Evolutionary conservation across 768 basidiomycete species (phyloP).

Genomic region (Pleurotus pulmonarius): DNA sequence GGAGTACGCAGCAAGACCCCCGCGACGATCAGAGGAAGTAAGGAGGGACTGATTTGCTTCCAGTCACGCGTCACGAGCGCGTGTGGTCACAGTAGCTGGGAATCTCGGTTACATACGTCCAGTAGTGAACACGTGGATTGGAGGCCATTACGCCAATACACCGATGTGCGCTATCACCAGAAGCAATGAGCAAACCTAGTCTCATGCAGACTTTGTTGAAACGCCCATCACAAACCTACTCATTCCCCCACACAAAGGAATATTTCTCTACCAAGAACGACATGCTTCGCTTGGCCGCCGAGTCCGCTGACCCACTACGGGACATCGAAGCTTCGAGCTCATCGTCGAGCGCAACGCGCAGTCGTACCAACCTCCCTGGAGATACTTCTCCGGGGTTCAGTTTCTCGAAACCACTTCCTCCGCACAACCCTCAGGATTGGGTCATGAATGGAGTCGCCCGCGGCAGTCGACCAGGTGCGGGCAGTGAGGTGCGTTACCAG

Average conservation of each 20-base stretch:
- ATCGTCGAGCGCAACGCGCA: neutral
- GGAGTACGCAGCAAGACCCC: neutral
- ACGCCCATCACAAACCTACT: constrained; percentile 62
- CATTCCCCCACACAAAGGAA: constrained; percentile 35
- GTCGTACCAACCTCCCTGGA: neutral
- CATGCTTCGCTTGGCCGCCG: constrained; percentile 47
- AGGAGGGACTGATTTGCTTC: neutral
- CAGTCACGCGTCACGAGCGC: too few species aligned
- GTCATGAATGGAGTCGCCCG: too few species aligned
- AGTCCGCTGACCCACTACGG: constrained; percentile 10
- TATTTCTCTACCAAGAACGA: constrained; percentile 51
- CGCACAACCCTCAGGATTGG: too few species aligned
- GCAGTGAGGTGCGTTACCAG: too few species aligned
- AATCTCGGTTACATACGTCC: too few species aligned
- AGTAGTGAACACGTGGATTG: too few species aligned
- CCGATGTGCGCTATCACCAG: constrained; percentile 13
- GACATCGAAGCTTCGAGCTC: neutral
- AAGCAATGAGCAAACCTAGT: constrained; percentile 54
- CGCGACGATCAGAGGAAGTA: neutral
- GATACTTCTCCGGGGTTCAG: neutral
- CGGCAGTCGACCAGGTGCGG: too few species aligned
- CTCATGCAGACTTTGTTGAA: constrained; percentile 59
- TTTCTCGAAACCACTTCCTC: too few species aligned
- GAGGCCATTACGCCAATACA: too few species aligned
- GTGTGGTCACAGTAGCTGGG: too few species aligned